Base-by-base conservation (phyloP, 192 early-diverging fungal genomes). In the Coemansia sp. region DNA sequence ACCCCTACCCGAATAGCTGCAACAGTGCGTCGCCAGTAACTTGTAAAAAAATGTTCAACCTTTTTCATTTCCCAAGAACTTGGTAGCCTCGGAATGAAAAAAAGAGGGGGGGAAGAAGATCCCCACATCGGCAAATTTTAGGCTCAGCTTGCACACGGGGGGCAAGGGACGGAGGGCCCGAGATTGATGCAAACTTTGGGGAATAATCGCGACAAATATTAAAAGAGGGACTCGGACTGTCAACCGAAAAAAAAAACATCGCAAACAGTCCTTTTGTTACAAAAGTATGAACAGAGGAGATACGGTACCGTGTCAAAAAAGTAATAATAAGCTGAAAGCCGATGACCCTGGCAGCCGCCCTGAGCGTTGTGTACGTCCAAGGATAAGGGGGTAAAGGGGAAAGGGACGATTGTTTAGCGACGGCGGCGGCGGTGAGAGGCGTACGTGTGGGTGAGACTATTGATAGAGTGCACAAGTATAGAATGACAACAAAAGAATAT, bases 121-220 rank as follows among this genome's bases (percentile, higher is more conserved):
- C 57, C 31, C 29, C 57, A 24, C 57, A 10, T 60, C 57, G 57
- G 57, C 57, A 60, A 60, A 38, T 34, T 34, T 60, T 60, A 34
- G 57, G 57, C 57, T 60, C 31, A 24, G 51, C 54, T 10, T 29
- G 54, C 9, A 24, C 12, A 15, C n/a, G 22, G 54, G 51, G 27
- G 47, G 47, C 7, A 18, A 20, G 54, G 33, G 57, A 60, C 57
- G 57, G 57, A 60, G 31, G 57, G 16, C 57, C 29, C 57, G 31
- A 34, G 57, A 60, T 60, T 60, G 57, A 60, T 60, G 57, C 57
- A 60, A 60, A 60, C 57, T 60, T 16, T 60, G 57, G 57, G 57
- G 57, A 60, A 60, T 60, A 60, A 60, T 60, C 29, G 57, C 57
- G 24, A 2, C 57, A 60, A 51, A 60, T 34, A 60, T 60, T 34